These are phyloP conservation scores for Acorus calamus DNA, from an alignment of 106 monocot genomes.

Conservation along the genomic window DNA sequence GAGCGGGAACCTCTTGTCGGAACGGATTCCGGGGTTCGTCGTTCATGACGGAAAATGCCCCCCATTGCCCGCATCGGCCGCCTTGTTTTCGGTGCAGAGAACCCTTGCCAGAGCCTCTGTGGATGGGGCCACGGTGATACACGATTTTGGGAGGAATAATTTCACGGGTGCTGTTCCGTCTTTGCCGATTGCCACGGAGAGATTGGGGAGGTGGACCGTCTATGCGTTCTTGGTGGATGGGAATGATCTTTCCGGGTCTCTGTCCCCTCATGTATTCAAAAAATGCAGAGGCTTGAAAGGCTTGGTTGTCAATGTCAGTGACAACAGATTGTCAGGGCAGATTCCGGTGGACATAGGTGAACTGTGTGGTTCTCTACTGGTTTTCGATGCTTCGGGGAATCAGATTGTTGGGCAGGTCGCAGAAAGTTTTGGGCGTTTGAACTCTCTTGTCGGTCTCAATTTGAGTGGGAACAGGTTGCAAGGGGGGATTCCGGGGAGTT, in stretches of 20 bases:
- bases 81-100: background rate
- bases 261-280: constrained; percentile 37
- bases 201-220: constrained; percentile 23
- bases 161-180: constrained; percentile 43
- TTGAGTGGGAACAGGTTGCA: constrained; percentile 43
- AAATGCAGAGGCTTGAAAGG: constrained; percentile 45
- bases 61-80: too few species aligned
- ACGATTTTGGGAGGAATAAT: constrained; percentile 64
- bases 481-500: constrained; percentile 43
- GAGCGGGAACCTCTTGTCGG: constrained; percentile 58
- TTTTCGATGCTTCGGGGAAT: constrained; percentile 47
- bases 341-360: constrained; percentile 34
- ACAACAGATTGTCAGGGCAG: constrained; percentile 47
- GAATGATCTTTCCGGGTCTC: constrained; percentile 49
- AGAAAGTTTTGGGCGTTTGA: constrained; percentile 27
- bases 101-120: background rate
- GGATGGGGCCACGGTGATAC: constrained; percentile 26
- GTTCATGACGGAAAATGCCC: constrained; percentile 11
- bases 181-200: constrained; percentile 33
- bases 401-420: constrained; percentile 50
- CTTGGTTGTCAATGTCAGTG: constrained; percentile 41
- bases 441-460: constrained; percentile 36
- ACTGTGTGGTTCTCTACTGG: constrained; percentile 38
- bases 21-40: constrained; percentile 50
- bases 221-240: constrained; percentile 55